These are phyloP conservation scores for Pelargonium fulgidum DNA, from an alignment of 441 rosid genomes.

Conservation along the genomic window DNA sequence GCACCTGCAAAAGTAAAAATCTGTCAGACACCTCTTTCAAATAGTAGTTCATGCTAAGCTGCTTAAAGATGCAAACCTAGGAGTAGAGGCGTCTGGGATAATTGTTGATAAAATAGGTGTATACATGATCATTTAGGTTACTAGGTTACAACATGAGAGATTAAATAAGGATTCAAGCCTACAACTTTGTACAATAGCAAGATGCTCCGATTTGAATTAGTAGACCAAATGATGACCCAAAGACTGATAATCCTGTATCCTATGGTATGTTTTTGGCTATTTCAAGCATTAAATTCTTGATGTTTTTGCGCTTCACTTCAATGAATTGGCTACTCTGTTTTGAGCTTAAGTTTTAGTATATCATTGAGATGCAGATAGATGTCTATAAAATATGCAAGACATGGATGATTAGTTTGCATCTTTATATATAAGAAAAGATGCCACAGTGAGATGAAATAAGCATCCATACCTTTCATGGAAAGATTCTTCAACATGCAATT, in stretches of 20 bases:
- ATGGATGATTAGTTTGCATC: neutral
- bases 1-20: neutral
- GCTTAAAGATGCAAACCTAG: no score
- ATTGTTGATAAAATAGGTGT: neutral
- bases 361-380: neutral
- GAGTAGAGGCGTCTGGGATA: neutral
- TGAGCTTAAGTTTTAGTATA: neutral
- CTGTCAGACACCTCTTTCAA: neutral
- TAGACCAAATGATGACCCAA: neutral
- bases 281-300: neutral
- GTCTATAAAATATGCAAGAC: neutral
- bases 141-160: neutral
- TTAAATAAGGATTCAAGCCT: neutral
- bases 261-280: neutral
- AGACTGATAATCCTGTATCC: neutral
- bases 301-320: neutral
- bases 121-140: neutral
- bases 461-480: constrained; percentile 3
- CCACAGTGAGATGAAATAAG: neutral
- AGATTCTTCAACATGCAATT: neutral
- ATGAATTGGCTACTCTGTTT: neutral
- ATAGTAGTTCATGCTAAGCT: neutral
- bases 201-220: no score
- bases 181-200: neutral
- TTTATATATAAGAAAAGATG: neutral